Evolutionary conservation across 768 basidiomycete genomes (phyloP).

Genomic region (Leccinum aurantiacum): DNA sequence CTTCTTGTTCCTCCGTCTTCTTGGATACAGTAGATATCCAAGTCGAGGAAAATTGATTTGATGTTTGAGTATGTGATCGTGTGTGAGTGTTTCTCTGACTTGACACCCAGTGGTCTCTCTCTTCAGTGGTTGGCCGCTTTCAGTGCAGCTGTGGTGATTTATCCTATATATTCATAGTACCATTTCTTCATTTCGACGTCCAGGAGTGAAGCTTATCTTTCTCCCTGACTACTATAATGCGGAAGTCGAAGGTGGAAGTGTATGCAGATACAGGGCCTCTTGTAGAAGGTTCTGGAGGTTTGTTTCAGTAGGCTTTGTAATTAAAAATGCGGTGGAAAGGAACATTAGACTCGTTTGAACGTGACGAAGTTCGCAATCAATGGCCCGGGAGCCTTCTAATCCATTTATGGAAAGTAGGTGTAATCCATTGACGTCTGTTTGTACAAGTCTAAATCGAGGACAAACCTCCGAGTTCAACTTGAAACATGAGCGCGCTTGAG

Average conservation of each 20-base stretch:
- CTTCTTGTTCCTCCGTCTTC: background rate
- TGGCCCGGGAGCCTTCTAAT: background rate
- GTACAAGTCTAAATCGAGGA: background rate
- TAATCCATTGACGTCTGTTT: conserved; percentile 4
- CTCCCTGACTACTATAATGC: too few species aligned
- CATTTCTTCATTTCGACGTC: background rate
- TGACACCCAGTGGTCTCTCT: background rate
- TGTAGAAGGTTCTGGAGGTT: background rate
- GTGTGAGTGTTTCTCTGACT: too few species aligned
- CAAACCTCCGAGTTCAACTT: background rate
- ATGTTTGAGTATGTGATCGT: background rate
- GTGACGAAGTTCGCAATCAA: too few species aligned
- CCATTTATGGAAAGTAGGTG: background rate
- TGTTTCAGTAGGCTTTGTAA: background rate
- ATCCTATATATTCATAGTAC: background rate
- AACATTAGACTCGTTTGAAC: too few species aligned
- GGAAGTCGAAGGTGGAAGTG: too few species aligned
- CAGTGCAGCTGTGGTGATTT: background rate
- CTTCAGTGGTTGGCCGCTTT: background rate
- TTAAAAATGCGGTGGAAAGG: too few species aligned
- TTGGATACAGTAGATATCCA: background rate
- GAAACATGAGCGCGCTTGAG: background rate
- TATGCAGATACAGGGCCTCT: background rate
- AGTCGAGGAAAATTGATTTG: background rate
- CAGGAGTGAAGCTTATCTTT: too few species aligned